Base-by-base conservation (phyloP, 1,139 yeast genomes). In the Taphrina wiesneri region DNA sequence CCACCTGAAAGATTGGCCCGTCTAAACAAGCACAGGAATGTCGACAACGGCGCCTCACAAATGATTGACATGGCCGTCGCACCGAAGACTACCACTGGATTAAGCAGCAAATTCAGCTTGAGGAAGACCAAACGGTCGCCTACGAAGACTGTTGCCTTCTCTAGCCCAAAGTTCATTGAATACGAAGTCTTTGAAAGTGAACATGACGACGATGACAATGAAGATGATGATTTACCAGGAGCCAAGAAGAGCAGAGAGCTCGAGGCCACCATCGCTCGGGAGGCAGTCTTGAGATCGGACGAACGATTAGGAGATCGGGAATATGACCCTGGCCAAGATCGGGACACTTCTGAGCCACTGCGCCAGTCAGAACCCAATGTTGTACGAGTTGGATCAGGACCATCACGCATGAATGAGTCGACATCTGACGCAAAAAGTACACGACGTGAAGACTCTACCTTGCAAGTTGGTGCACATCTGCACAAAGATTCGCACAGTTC, bases 1-100 rank as follows among this genome's bases (percentile, higher is more conserved):
- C 91, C 90, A 69, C 89, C 86, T 54, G 99, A 93, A 76, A 81
- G 99, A 67, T 78, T 95, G 65, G 99, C 99, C 0, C 81, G 99
- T 67, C 80, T 91, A 54, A 93, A 93, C 75, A 90, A 97, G 76
- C 90, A 92, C 83, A 87, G 91, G 71, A 93, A 93, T 77, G 96
- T 90, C 75, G 90, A 88, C 70, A 74, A 86, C 60, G 54, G 57
- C n/a, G 56, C 52, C 4, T n/a, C 54, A 13, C 47, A 89, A 85
- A 72, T 78, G 82, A 69, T 73, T n/a, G 64, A 66, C 25, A 19
- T 36, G 2, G 36, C n/a, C 15, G 45, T 11, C 21, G 11, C n/a
- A 4, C 30, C 53, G 15, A 28, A 32, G 36, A 17, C 54, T 3
- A 25, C 41, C 11, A 47, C 54, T 5, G 32, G 39, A n/a, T 21